These are phyloP conservation scores for Phytophthora podocarpi DNA, from an alignment of 352 stramenopile species.

Conservation along the genomic window DNA sequence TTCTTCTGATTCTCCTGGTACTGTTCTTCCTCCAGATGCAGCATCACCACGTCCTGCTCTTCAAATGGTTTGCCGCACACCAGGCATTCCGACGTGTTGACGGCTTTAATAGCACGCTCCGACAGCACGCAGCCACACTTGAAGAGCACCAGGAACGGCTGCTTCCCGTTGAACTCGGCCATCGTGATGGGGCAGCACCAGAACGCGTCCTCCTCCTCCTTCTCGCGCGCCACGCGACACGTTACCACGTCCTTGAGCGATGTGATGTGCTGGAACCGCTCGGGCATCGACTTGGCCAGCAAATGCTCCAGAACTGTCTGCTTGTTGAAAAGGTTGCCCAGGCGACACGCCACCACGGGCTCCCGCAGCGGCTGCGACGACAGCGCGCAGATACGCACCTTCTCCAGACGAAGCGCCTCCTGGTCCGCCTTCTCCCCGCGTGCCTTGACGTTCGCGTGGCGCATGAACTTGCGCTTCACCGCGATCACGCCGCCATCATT, in stretches of 20 bases:
- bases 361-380: conserved; percentile 80
- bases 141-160: conserved; percentile 84
- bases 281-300: conserved; percentile 78
- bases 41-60: conserved; percentile 57
- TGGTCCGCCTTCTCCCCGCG: conserved; percentile 71
- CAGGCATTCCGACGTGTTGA: conserved; percentile 73
- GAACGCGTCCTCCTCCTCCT: conserved; percentile 10
- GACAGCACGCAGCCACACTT: conserved; percentile 89
- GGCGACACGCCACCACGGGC: conserved; percentile 87
- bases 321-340: conserved; percentile 95
- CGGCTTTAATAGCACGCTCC: conserved; percentile 86
- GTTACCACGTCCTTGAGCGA: conserved; percentile 89
- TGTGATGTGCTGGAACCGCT: conserved; percentile 78
- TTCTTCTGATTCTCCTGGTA: conserved; percentile 53
- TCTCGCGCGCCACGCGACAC: conserved; percentile 53
- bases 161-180: conserved; percentile 86
- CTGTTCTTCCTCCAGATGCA: conserved; percentile 66
- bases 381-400: conserved; percentile 77
- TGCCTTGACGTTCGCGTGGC: conserved; percentile 80
- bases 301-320: conserved; percentile 84
- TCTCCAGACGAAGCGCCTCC: conserved; percentile 60
- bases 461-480: conserved; percentile 95
- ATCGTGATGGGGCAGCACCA: conserved; percentile 86
- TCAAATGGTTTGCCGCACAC: conserved; percentile 63
- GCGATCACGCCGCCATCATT: conserved; percentile 94